Evolutionary conservation across 164 flowering plant species (phyloP), one percentile per base, ranked within the genome.

Genomic region (Houttuynia cordata): DNA sequence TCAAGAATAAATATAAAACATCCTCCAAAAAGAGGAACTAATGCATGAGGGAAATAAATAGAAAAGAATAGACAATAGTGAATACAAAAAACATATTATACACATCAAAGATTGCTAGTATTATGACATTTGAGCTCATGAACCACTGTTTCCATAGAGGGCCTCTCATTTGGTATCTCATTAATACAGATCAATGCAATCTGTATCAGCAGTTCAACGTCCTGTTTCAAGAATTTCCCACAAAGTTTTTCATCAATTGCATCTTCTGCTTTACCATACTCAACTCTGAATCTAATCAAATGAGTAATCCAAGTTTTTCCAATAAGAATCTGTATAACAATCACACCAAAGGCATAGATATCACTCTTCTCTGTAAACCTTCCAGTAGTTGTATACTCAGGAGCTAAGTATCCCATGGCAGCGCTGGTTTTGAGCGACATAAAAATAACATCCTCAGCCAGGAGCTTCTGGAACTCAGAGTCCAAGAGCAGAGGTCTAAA

Each of bases 321-420:
- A 6, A 85, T 59, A 25, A 93, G 79, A 54, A 93, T 74, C 59
- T 93, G 97, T 60, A 88, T 67, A 4, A 88, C 57, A 37, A 93
- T 72, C 71, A 86, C 75, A 15, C 99, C 99, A 71, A 87, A 90
- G 19, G 99, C 96, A 63, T 86, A 93, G 0, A 90, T 71, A 41
- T 93, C 96, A 54, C 97, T 93, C 74, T 86, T 83, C 50, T 83
- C 85, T 0, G n/a, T n/a, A n/a, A n/a, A n/a, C n/a, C n/a, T n/a
- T n/a, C n/a, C n/a, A n/a, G n/a, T n/a, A n/a, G n/a, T n/a, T n/a
- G n/a, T n/a, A n/a, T n/a, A n/a, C n/a, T n/a, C n/a, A n/a, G n/a
- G n/a, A n/a, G n/a, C n/a, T 4, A 93, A 73, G 72, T 93, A 93
- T 34, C 99, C 99, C 92, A 85, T 85, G 45, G 99, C 99, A 67